A percentile compares a stretch with the other conserved stretches of the same genome.
Conservation (phyloP, 139 green algal species). For the Gonium pectorale region DNA sequence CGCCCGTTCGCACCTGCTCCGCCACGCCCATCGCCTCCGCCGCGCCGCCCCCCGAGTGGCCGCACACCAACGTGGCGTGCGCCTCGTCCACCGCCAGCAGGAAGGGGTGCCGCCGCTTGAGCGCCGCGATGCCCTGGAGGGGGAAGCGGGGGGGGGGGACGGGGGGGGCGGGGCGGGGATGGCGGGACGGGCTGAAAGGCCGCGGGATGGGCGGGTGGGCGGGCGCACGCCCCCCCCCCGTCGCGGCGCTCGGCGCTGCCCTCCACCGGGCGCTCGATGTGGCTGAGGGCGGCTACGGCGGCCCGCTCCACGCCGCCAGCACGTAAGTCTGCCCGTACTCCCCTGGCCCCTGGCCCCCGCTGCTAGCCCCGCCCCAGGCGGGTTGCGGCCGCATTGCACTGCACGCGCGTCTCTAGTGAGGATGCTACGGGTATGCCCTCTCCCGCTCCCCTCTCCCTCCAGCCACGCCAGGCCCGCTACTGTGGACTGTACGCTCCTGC, state of each 20-base stretch:
- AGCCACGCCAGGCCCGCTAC: background rate
- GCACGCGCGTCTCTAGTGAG: too few relatives aligned
- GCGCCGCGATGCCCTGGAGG: constrained; percentile 63
- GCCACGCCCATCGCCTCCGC: constrained; percentile 61
- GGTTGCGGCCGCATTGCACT: too few relatives aligned
- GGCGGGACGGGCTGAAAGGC: background rate
- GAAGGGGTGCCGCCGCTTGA: constrained; percentile 84
- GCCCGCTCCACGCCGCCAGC: too few relatives aligned
- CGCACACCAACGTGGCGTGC: constrained; percentile 94
- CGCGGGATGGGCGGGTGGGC: background rate
- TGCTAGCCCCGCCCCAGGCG: too few relatives aligned
- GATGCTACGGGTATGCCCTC: too few relatives aligned
- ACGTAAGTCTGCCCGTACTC: too few relatives aligned
- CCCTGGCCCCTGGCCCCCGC: too few relatives aligned
- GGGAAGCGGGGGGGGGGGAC: background rate
- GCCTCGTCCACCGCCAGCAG: constrained; percentile 94
- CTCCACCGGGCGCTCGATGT: too few relatives aligned
- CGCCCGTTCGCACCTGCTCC: constrained; percentile 24
- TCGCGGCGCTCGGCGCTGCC: background rate
- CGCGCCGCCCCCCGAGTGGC: constrained; percentile 80
- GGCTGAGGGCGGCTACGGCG: too few relatives aligned
- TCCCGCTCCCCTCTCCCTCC: background rate
- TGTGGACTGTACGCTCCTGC: background rate
- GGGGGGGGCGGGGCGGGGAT: background rate
- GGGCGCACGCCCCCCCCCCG: background rate